Evolutionary conservation across 192 early-diverging fungal genomes (phyloP), one percentile per base, ranked within the genome.

Genomic region (Mortierella alpina): DNA sequence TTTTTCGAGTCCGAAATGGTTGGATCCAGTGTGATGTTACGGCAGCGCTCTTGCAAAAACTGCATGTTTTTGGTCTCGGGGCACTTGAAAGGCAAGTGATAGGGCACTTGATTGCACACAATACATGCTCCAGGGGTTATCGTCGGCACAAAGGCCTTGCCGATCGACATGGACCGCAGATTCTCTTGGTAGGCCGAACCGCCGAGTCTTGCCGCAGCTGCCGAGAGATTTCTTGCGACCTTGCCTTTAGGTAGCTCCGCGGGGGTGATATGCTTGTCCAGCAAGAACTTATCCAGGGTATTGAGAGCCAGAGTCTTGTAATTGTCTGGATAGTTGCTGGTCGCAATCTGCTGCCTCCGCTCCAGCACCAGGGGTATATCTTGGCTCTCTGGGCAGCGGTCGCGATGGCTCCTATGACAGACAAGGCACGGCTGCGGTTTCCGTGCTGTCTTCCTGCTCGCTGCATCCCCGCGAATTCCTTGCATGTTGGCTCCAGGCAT

Each of bases 281-380:
- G 23, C 42, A 80, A 51, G 55, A 72, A 80, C 3, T 70, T 47
- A 63, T 80, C 77, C 45, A 80, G 60, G 6, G 65, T 66, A 22
- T 58, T 60, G 17, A 80, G 55, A 6, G 77, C 77, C 41, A 68
- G 55, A 4, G 41, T 23, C 66, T 80, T 80, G 55, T 80, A 80
- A 60, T 63, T 72, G 50, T 72, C 70, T 9, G 77, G 77, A 17
- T 68, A 72, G 55, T 80, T 72, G 49, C 77, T 80, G 47, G 77
- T 80, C 13, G 77, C 77, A 64, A 80, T 80, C 49, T 80, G 77
- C 41, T 80, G 77, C 39, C 77, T 65, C 14, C 77, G 51, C 39
- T 80, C 77, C 69, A 80, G 48, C 42, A 80, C 77, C 20, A 80
- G 42, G 54, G 77, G 77, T 49, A 80, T 80, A 68, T 80, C 77